Base-by-base conservation (phyloP, 805 yeast genomes). In the Schwanniomyces pseudopolymorphus region DNA sequence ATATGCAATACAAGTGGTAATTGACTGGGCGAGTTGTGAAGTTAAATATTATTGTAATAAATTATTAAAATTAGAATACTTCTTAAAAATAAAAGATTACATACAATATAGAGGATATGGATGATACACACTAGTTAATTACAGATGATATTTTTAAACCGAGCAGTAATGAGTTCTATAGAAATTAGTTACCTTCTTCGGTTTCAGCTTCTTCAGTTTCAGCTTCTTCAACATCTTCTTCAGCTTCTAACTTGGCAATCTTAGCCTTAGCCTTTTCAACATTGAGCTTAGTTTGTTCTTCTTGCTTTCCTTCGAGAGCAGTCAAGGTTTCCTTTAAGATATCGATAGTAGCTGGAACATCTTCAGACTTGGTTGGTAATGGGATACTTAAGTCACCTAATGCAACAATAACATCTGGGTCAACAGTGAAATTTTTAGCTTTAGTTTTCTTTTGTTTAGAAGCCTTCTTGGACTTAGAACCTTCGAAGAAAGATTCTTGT, bases 351-450 rank as follows among this genome's bases (percentile, higher is more conserved):
- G 69, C 68, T 26, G 85, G 75, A 54, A 85, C 83, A 45, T 87
- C 92, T 14, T 84, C 94, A 52, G 79, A 71, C 57, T 83, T 78
- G 49, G 85, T 75, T 63, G 99, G 99, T 52, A 91, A 79, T 40
- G 86, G 75, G 53, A 92, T 79, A 46, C 83, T 82, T 61, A 92
- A 79, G 60, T 86, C 86, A 52, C 88, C 77, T 58, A 94, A 80
- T 45, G 86, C 79, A 52, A 85, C 83, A 58, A 92, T 84, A 50
- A 89, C 78, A 52, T 84, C 86, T 45, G 96, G 86, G 64, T 90
- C 92, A 56, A 94, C 79, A 46, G 84, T 77, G 65, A 90, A 84
- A 66, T 70, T 72, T 58, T 74, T 70, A 59, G 80, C 69, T 68
- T 78, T 77, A 59, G 70, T 62, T 66, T 76, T 75, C 68, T 83